Percentiles rank a stretch among this genome's conserved stretches.
phyloP scores from a whole-genome alignment of 495 filamentous ascomycete species.

The Echria macrotheca region DNA sequence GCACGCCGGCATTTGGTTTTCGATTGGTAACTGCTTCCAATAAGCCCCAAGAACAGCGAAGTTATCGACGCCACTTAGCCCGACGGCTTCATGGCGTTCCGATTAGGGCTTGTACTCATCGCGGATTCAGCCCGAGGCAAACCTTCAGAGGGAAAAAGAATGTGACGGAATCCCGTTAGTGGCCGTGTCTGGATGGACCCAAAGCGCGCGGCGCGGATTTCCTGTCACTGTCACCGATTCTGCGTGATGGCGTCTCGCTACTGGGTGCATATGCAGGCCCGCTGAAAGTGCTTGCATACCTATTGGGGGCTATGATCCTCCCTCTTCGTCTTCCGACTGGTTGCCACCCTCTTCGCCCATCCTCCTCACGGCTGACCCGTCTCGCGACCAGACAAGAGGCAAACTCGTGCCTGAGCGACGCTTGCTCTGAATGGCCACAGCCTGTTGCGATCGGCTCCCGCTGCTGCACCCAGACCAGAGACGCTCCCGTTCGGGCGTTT shows the following conservation, averaged over 20 bases:
- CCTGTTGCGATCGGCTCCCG: slow-evolving; percentile 17
- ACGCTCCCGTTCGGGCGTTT: slow-evolving; percentile 20
- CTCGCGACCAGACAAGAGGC: slow-evolving; percentile 5
- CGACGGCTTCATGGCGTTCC: no score
- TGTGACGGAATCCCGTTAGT: slow-evolving; percentile 3
- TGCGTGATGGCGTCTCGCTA: slow-evolving; percentile 11
- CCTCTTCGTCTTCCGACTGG: slow-evolving; percentile 20
- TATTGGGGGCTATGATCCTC: slow-evolving; percentile 6
- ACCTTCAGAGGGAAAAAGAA: no score
- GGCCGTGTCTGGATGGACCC: not conserved
- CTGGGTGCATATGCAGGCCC: slow-evolving; percentile 14
- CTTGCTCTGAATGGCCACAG: slow-evolving; percentile 18
- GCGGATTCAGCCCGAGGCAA: no score
- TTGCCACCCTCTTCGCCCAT: slow-evolving; percentile 4
- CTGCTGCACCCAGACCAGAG: not conserved
- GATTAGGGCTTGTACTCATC: no score
- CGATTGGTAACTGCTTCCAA: no score
- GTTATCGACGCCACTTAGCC: no score
- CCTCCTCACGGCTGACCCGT: slow-evolving; percentile 4
- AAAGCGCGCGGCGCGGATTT: slow-evolving; percentile 13
- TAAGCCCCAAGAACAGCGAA: no score
- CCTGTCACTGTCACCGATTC: slow-evolving; percentile 12
- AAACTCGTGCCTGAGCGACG: not conserved
- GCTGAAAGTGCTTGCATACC: slow-evolving; percentile 29
- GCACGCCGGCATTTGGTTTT: no score